Percentiles rank a stretch among this genome's conserved stretches.
These are phyloP conservation scores for Paxillus involutus DNA, from an alignment of 768 basidiomycete genomes.

Conservation along the genomic window DNA sequence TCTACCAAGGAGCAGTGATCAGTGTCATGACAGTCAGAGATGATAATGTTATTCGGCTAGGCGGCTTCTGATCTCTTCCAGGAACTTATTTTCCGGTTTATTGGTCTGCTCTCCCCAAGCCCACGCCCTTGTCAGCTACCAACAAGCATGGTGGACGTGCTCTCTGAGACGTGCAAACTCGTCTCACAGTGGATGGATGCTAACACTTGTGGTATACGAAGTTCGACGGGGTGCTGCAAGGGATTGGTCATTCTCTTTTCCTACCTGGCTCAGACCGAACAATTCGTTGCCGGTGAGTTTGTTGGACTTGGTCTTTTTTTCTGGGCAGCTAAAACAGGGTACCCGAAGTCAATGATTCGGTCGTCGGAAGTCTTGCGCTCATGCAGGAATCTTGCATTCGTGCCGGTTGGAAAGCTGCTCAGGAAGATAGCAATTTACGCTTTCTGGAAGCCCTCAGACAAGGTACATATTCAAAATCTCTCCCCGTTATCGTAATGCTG, in stretches of 20 bases:
- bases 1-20: constrained; percentile 9
- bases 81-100: constrained; percentile 23
- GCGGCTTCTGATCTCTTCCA: constrained; percentile 9
- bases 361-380: constrained; percentile 19
- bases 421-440: constrained; percentile 6
- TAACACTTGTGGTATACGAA: constrained; percentile 24
- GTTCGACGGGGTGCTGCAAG: constrained; percentile 30
- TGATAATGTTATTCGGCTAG: not conserved
- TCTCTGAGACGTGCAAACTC: constrained; percentile 17
- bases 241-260: constrained; percentile 27
- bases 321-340: not conserved
- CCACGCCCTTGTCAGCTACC: constrained; percentile 15
- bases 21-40: constrained; percentile 29
- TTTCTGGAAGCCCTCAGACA: constrained; percentile 17
- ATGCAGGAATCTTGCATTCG: constrained; percentile 10
- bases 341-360: constrained; percentile 15
- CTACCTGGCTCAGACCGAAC: constrained; percentile 19
- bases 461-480: constrained; percentile 11
- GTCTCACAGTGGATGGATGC: constrained; percentile 23
- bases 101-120: constrained; percentile 15
- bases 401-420: constrained; percentile 23
- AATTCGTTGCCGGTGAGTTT: constrained; percentile 17
- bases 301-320: not conserved
- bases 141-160: constrained; percentile 13
- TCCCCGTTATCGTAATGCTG: not conserved